Evolutionary conservation across 208 protist species (phyloP), one percentile per base, ranked within the genome.

Genomic region (Leishmania turanica): DNA sequence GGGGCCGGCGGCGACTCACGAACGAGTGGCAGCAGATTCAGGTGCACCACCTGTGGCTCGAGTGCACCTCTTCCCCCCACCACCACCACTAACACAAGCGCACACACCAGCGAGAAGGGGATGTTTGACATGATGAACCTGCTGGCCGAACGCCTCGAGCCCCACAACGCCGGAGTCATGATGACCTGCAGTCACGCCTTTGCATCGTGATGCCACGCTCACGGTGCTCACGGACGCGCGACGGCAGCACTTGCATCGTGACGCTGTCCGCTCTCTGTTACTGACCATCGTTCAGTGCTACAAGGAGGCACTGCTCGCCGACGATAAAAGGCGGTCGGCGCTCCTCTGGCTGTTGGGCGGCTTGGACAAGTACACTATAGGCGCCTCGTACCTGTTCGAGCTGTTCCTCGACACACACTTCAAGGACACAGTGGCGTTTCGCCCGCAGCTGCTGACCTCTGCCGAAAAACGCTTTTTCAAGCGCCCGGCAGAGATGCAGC

Each of bases 51-150:
- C 42, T 7, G 42, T 45, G 42, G 42, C 0, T 45, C 42, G 42
- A 45, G 42, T 45, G 9, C 42, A 45, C 42, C 42, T 45, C 42
- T 9, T 45, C 42, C 5, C 3, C 40, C 21, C 56, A 40, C 7
- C 60, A 66, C n/a, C 40, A 42, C 40, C 40, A 42, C 40, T 4
- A 42, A 3, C 1, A 42, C 40, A 4, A 42, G 40, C 40, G 6
- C 60, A 66, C n/a, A 66, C 17, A 54, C 58, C 11, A 84, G 47
- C 27, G 95, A 97, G 84, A 92, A 96, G 27, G 96, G 98, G 83
- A 95, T 98, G 88, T 97, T 93, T 82, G 90, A 96, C 60, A 94
- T 97, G 47, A 96, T 97, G 95, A 99, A 99, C 83, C 81, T 98
- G 60, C 90, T 99, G 19, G 96, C 99, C 73, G 95, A 98, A 53